Evolutionary conservation across 2,329 filamentous ascomycete genomes (phyloP).

Genomic region (Fusarium torulosum): DNA sequence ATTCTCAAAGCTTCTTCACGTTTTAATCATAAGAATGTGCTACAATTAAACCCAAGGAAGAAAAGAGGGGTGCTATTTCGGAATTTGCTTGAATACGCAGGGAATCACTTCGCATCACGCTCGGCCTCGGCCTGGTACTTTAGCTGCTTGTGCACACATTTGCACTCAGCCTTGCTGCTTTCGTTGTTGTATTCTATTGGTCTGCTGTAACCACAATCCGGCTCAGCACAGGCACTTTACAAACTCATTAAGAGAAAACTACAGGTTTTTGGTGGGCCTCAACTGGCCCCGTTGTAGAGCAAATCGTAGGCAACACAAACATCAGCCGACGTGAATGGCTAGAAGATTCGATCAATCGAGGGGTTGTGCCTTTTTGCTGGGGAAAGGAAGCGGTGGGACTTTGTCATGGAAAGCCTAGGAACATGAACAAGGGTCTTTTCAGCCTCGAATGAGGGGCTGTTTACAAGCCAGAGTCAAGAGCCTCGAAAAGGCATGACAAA

Average conservation of each 20-base stretch:
- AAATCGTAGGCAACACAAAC: constrained; percentile 4
- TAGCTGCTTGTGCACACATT: neutral
- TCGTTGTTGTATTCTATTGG: constrained; percentile 14
- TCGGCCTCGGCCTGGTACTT: neutral
- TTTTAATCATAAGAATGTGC: no score
- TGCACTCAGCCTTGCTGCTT: constrained; percentile 33
- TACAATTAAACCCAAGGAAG: no score
- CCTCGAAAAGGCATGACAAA: constrained; percentile 12
- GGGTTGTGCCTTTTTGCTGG: constrained; percentile 23
- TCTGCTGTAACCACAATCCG: constrained; percentile 2
- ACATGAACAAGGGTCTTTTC: constrained; percentile 35
- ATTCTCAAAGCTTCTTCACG: no score
- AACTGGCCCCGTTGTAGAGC: constrained; percentile 5
- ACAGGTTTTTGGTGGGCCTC: constrained; percentile 20
- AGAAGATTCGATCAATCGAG: constrained; percentile 45
- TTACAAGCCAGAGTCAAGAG: neutral
- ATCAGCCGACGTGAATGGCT: constrained; percentile 27
- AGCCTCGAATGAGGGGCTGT: constrained; percentile 40
- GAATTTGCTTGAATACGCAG: no score
- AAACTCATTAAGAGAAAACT: neutral
- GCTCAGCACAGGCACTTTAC: constrained; percentile 10
- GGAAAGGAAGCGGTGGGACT: constrained; percentile 38
- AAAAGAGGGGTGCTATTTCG: no score
- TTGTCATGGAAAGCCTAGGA: constrained; percentile 39
- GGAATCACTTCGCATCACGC: no score